These are phyloP conservation scores for Scorias spongiosa DNA, from an alignment of 2,329 filamentous ascomycete species.

Conservation along the genomic window DNA sequence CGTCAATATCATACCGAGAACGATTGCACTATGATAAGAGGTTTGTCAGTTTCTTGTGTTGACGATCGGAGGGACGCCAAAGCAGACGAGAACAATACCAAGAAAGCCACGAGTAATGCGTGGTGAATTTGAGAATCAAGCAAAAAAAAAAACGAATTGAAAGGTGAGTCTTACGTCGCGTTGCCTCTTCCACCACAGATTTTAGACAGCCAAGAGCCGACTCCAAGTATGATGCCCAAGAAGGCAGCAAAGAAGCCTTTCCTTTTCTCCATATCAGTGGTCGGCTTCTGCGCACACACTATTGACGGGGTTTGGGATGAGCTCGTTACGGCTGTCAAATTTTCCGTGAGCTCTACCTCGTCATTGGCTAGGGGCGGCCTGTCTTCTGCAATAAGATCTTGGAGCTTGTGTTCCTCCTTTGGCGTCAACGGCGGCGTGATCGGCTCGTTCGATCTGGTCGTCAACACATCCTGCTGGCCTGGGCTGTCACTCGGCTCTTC, in stretches of 20 bases:
- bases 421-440: slow-evolving; percentile 21
- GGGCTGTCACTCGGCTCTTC: not conserved
- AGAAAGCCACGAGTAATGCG: too few species aligned
- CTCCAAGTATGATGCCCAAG: not conserved
- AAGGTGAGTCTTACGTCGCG: not conserved
- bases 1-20: too few species aligned
- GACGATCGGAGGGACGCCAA: too few species aligned
- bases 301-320: not conserved
- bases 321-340: too few species aligned
- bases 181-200: not conserved
- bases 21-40: too few species aligned
- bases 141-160: too few species aligned
- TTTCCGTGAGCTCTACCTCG: not conserved
- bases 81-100: too few species aligned
- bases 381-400: not conserved
- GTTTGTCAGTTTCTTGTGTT: too few species aligned
- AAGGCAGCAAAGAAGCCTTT: not conserved
- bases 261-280: not conserved
- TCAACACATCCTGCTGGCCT: not conserved
- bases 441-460: slow-evolving; percentile 9
- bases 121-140: too few species aligned
- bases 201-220: not conserved
- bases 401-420: slow-evolving; percentile 8
- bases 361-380: not conserved
- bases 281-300: not conserved